Percentiles rank a stretch among this genome's conserved stretches.
Evolutionary conservation across 345 rosid genomes (phyloP).

Genomic region (Syzygium oleosum): DNA sequence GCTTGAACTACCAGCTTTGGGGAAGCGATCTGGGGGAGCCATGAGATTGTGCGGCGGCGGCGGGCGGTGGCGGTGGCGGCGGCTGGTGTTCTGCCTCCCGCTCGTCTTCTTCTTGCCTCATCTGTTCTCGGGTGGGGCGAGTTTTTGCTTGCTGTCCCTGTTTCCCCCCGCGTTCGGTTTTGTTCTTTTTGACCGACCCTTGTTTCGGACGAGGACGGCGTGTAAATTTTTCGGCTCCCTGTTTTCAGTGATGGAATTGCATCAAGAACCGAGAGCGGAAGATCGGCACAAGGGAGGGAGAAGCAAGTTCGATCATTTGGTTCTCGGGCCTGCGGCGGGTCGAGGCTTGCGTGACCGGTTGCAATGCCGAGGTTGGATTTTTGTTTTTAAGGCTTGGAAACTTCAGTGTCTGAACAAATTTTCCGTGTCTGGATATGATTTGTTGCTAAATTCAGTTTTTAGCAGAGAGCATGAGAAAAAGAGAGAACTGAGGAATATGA

Average conservation of each 20-base stretch:
- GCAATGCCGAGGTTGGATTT: slow-evolving; percentile 64
- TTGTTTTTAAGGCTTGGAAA: not conserved
- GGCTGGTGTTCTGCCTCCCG: slow-evolving; percentile 42
- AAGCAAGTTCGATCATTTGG: slow-evolving; percentile 60
- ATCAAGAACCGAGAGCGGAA: slow-evolving; percentile 14
- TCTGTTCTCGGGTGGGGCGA: slow-evolving; percentile 40
- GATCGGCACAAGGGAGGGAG: slow-evolving; percentile 19
- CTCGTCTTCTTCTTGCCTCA: slow-evolving; percentile 49
- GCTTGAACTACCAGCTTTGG: not conserved
- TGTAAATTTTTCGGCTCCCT: not conserved
- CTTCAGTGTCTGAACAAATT: not conserved
- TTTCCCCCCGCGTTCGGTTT: not conserved
- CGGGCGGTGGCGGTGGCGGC: slow-evolving; percentile 33
- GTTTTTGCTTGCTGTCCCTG: not conserved
- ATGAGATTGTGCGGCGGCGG: slow-evolving; percentile 43
- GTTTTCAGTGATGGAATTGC: slow-evolving; percentile 37
- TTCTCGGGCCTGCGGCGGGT: slow-evolving; percentile 70
- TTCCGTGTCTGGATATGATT: not conserved
- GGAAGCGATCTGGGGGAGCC: not conserved
- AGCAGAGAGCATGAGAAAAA: not conserved
- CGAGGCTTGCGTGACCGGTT: slow-evolving; percentile 71
- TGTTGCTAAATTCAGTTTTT: not conserved
- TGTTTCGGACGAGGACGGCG: not conserved
- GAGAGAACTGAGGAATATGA: not conserved
- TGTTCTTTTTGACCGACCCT: not conserved